phyloP scores from a whole-genome alignment of 2,329 filamentous ascomycete species.

The Dissoconium aciculare region DNA sequence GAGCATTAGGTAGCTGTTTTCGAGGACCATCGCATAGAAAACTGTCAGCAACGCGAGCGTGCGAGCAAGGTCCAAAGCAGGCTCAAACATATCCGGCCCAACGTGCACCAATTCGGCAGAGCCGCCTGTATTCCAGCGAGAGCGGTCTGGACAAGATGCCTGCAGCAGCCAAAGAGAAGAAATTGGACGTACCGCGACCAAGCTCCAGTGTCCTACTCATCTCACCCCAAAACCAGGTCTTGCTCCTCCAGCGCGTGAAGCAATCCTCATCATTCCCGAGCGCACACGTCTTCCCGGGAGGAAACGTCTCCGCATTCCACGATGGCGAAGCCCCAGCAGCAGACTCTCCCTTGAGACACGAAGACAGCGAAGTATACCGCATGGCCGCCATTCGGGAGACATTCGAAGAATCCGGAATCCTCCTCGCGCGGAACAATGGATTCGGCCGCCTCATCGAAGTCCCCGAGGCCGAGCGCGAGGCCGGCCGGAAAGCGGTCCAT shows the following conservation, averaged over 20 bases:
- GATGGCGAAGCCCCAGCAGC: slow-evolving; percentile 47
- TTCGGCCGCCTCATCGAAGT: slow-evolving; percentile 47
- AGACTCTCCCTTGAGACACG: slow-evolving; percentile 44
- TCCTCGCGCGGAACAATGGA: slow-evolving; percentile 47
- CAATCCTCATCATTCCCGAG: slow-evolving; percentile 75
- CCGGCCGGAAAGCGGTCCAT: slow-evolving; percentile 56
- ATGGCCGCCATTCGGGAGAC: slow-evolving; percentile 76
- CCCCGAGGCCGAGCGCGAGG: slow-evolving; percentile 43
- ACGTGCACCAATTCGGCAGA: too few species aligned
- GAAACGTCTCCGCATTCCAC: slow-evolving; percentile 62
- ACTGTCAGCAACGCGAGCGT: too few species aligned
- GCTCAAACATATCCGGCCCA: too few species aligned
- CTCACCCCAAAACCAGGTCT: slow-evolving; percentile 71
- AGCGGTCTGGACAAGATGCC: too few species aligned
- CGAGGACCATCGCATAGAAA: too few species aligned
- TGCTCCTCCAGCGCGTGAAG: slow-evolving; percentile 73
- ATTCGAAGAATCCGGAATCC: slow-evolving; percentile 86
- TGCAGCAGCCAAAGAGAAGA: too few species aligned
- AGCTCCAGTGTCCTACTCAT: slow-evolving; percentile 67
- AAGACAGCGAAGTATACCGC: slow-evolving; percentile 60
- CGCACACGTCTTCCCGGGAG: slow-evolving; percentile 90
- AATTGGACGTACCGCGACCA: slow-evolving; percentile 48
- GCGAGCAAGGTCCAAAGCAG: too few species aligned
- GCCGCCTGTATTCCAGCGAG: too few species aligned
- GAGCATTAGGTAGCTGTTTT: too few species aligned